Evolutionary conservation across 2,329 filamentous ascomycete genomes (phyloP).

Genomic region (Cladophialophora carrionii): DNA sequence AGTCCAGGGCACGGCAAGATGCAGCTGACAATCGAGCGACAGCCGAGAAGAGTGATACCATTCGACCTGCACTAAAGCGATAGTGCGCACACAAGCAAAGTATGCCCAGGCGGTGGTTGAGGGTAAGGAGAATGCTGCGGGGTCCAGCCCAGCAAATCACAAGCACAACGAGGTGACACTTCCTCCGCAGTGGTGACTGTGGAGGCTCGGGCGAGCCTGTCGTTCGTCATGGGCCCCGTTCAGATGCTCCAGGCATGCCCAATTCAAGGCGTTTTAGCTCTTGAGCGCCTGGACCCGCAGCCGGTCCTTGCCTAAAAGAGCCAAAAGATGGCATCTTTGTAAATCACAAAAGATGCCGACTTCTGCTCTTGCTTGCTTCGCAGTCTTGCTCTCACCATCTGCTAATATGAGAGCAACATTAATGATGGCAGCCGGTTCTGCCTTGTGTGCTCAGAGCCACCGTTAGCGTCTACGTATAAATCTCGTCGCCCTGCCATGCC

Average conservation of each 20-base stretch:
- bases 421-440: neutral
- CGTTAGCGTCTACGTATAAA: neutral
- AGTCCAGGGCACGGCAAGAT: neutral
- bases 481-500: neutral
- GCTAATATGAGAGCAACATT: neutral
- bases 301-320: conserved; percentile 6
- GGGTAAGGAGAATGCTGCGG: no score
- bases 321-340: neutral
- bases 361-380: neutral
- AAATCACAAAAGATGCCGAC: neutral
- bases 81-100: neutral
- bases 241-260: neutral
- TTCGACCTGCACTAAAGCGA: neutral
- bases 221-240: neutral
- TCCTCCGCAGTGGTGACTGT: neutral
- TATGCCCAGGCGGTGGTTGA: neutral
- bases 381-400: neutral
- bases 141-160: neutral
- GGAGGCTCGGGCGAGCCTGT: neutral
- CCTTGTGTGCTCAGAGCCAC: neutral
- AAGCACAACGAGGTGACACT: neutral
- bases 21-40: neutral
- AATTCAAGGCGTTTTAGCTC: neutral
- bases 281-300: neutral
- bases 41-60: neutral